Conservation (phyloP, 805 yeast genomes). For the Candida nemodendra region DNA sequence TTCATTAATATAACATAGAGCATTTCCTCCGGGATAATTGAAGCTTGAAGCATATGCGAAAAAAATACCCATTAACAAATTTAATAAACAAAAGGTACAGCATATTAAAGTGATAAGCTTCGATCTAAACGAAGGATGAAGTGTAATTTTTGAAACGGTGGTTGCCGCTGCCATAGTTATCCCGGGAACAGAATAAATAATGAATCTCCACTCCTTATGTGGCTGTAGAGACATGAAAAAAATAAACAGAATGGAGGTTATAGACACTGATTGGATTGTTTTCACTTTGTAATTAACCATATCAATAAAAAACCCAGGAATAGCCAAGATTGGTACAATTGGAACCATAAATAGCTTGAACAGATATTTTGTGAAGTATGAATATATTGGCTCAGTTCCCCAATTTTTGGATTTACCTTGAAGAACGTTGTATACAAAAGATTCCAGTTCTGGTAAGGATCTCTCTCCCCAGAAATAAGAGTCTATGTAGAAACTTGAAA, state of each 20-base stretch:
- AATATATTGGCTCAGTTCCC: slow-evolving; percentile 77
- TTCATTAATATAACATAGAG: slow-evolving; percentile 53
- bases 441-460: slow-evolving; percentile 67
- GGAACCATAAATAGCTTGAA: slow-evolving; percentile 47
- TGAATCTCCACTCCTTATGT: slow-evolving; percentile 94
- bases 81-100: slow-evolving; percentile 33
- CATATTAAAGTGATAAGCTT: slow-evolving; percentile 29
- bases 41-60: slow-evolving; percentile 63
- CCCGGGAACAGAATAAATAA: slow-evolving; percentile 71
- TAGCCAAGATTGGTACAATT: slow-evolving; percentile 40
- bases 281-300: slow-evolving; percentile 28
- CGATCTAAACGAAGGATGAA: slow-evolving; percentile 5
- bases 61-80: slow-evolving; percentile 42
- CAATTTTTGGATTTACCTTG: slow-evolving; percentile 71
- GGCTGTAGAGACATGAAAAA: slow-evolving; percentile 72
- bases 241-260: slow-evolving; percentile 57
- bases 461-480: slow-evolving; percentile 68
- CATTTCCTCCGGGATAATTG: slow-evolving; percentile 91
- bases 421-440: slow-evolving; percentile 75
- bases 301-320: slow-evolving; percentile 33
- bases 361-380: slow-evolving; percentile 60
- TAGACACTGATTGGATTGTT: slow-evolving; percentile 43
- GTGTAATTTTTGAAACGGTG: slow-evolving; percentile 17
- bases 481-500: slow-evolving; percentile 54
- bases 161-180: slow-evolving; percentile 63